phyloP scores from a whole-genome alignment of 805 yeast genomes.

The Starmerella lactis-condensi region DNA sequence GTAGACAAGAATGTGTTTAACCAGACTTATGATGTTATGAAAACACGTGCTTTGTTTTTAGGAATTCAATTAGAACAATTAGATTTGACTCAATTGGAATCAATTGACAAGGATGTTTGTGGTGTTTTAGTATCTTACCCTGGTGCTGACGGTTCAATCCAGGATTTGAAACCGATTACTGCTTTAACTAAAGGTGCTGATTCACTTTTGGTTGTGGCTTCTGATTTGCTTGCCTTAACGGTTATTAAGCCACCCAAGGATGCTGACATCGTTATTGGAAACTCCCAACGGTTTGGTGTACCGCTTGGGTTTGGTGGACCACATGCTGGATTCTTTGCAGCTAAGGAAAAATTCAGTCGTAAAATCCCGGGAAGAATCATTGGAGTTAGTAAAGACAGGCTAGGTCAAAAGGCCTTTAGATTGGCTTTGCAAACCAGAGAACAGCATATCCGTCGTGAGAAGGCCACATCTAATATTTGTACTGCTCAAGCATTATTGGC shows the following conservation, averaged over 20 bases:
- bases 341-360: slow-evolving; percentile 58
- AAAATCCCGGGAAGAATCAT: slow-evolving; percentile 94
- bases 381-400: slow-evolving; percentile 79
- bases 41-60: slow-evolving; percentile 60
- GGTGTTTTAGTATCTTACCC: slow-evolving; percentile 89
- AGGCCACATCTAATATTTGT: slow-evolving; percentile 94
- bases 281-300: slow-evolving; percentile 90
- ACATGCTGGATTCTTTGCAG: slow-evolving; percentile 94
- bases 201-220: slow-evolving; percentile 68
- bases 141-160: slow-evolving; percentile 57
- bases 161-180: slow-evolving; percentile 37
- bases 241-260: slow-evolving; percentile 71
- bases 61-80: slow-evolving; percentile 35
- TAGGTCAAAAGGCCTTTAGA: slow-evolving; percentile 76
- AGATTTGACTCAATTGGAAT: slow-evolving; percentile 28
- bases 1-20: slow-evolving; percentile 65
- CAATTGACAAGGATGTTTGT: slow-evolving; percentile 31
- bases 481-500: slow-evolving; percentile 95
- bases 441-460: slow-evolving; percentile 93
- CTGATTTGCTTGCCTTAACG: slow-evolving; percentile 80
- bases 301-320: slow-evolving; percentile 98
- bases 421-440: slow-evolving; percentile 94
- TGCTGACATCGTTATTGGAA: slow-evolving; percentile 86
- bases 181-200: slow-evolving; percentile 50
- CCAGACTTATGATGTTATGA: slow-evolving; percentile 66